Conservation (phyloP, 2,329 filamentous ascomycete genomes). For the Cryoendolithus antarcticus region DNA sequence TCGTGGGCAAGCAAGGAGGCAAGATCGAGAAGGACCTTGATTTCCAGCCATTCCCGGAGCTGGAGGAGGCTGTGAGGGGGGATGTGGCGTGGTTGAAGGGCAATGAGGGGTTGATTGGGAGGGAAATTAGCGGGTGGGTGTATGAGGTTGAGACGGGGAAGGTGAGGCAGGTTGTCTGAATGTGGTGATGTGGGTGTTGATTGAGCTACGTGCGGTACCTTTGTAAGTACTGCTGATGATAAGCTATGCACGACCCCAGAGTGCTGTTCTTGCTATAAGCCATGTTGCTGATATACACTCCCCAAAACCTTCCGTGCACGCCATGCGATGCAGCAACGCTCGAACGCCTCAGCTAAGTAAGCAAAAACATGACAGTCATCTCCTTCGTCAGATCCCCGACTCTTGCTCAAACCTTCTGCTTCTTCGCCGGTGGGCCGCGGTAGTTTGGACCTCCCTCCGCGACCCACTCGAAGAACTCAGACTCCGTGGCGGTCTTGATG, state of each 20-base stretch:
- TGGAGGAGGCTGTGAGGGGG: constrained; percentile 51
- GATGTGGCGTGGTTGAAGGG: constrained; percentile 54
- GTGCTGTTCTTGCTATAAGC: too few relatives aligned
- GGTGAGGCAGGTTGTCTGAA: constrained; percentile 37
- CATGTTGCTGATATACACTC: background rate
- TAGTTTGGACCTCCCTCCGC: background rate
- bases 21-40: constrained; percentile 21
- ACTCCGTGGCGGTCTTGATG: constrained; percentile 8
- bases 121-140: constrained; percentile 6
- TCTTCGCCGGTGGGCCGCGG: constrained; percentile 2
- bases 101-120: constrained; percentile 47
- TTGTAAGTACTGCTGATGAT: too few relatives aligned
- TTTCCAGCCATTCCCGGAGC: constrained; percentile 53
- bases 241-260: too few relatives aligned
- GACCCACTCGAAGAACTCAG: constrained; percentile 9
- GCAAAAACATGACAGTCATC: background rate
- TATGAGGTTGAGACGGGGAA: constrained; percentile 53
- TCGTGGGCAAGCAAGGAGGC: constrained; percentile 44
- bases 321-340: constrained; percentile 1
- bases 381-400: background rate
- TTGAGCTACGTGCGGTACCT: too few relatives aligned
- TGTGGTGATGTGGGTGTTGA: too few relatives aligned
- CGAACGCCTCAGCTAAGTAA: background rate
- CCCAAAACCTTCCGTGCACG: background rate
- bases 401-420: constrained; percentile 5